Conservation (phyloP, 805 yeast species). For the Candida xiaguanensis region DNA sequence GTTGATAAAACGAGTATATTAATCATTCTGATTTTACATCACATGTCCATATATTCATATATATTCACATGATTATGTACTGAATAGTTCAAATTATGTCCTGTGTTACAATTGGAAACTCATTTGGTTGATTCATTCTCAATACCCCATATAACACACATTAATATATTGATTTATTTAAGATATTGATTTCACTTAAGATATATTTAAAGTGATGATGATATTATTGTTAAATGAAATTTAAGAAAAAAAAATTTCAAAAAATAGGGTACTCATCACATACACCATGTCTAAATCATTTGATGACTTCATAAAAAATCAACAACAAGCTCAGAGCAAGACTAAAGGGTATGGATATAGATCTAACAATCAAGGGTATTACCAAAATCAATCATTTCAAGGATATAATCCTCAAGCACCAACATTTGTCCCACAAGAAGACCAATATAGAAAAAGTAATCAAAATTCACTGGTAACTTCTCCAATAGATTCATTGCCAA, state of each 20-base stretch:
- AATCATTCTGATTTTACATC: too few species aligned
- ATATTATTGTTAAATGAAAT: too few species aligned
- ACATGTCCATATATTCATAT: too few species aligned
- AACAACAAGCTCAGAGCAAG: slow-evolving; percentile 32
- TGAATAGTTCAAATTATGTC: too few species aligned
- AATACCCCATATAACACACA: too few species aligned
- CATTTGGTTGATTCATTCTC: too few species aligned
- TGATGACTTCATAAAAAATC: slow-evolving; percentile 50
- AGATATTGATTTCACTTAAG: too few species aligned
- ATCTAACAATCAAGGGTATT: slow-evolving; percentile 8
- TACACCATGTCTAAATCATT: slow-evolving; percentile 31
- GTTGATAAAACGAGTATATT: too few species aligned
- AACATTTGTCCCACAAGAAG: slow-evolving; percentile 9
- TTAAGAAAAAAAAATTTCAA: slow-evolving; percentile 2
- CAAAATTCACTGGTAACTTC: slow-evolving; percentile 14
- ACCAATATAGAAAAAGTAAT: slow-evolving; percentile 7
- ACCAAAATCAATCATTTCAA: slow-evolving; percentile 8
- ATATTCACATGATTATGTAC: too few species aligned
- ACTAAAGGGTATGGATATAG: slow-evolving; percentile 29
- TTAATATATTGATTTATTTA: too few species aligned
- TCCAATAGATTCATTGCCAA: slow-evolving; percentile 27
- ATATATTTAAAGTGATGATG: too few species aligned
- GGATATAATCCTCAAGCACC: slow-evolving; percentile 11
- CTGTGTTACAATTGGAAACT: too few species aligned
- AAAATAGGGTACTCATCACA: not conserved